Conservation (phyloP, 2,329 filamentous ascomycete genomes). For the Sclerotinia borealis region DNA sequence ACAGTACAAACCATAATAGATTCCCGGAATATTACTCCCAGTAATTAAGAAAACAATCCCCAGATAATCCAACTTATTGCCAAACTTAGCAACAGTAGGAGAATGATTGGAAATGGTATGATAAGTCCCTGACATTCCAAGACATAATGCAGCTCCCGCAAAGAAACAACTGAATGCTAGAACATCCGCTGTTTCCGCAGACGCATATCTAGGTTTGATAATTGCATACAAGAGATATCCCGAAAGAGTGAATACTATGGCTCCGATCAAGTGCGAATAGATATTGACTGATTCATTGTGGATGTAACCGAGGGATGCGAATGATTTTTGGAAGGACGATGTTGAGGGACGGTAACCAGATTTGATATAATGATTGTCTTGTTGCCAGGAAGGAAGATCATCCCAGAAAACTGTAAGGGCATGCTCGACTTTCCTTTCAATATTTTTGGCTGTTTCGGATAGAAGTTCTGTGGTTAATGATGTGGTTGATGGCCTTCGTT, state of each 20-base stretch:
- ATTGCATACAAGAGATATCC: slow-evolving; percentile 49
- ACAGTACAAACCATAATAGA: slow-evolving; percentile 83
- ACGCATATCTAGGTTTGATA: slow-evolving; percentile 59
- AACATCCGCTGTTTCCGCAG: slow-evolving; percentile 58
- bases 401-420: slow-evolving; percentile 42
- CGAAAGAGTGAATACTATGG: slow-evolving; percentile 48
- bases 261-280: slow-evolving; percentile 63
- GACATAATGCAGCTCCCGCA: slow-evolving; percentile 61
- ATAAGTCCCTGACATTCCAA: slow-evolving; percentile 78
- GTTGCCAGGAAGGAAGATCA: slow-evolving; percentile 47
- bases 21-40: slow-evolving; percentile 80
- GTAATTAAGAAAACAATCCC: slow-evolving; percentile 90
- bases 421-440: slow-evolving; percentile 34
- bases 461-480: slow-evolving; percentile 23
- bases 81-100: slow-evolving; percentile 67
- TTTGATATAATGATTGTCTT: slow-evolving; percentile 64
- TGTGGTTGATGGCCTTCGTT: slow-evolving; percentile 23
- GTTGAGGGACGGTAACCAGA: slow-evolving; percentile 60
- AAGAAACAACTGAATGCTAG: slow-evolving; percentile 75
- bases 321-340: slow-evolving; percentile 52
- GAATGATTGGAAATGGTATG: slow-evolving; percentile 86
- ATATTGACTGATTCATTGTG: slow-evolving; percentile 65
- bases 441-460: slow-evolving; percentile 19
- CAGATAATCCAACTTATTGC: slow-evolving; percentile 90
- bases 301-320: slow-evolving; percentile 53